phyloP scores from a whole-genome alignment of 2,329 filamentous ascomycete genomes.

The Trichoderma sp. region DNA sequence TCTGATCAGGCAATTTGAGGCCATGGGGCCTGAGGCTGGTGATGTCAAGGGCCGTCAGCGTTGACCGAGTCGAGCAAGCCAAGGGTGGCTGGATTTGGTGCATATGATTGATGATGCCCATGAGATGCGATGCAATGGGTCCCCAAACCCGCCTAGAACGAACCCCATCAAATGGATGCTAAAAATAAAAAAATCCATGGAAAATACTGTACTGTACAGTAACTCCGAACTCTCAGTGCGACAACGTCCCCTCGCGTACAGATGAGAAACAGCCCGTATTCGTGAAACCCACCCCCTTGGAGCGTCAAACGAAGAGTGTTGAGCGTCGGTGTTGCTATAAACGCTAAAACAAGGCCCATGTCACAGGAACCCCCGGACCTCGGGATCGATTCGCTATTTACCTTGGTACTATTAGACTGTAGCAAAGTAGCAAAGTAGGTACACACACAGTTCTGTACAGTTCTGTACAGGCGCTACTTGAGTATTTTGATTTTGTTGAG shows the following conservation, averaged over 20 bases:
- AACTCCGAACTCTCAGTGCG: background rate
- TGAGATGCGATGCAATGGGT: slow-evolving; percentile 1
- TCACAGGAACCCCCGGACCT: background rate
- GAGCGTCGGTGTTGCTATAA: background rate
- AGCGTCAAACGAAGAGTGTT: background rate
- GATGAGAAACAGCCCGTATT: slow-evolving; percentile 11
- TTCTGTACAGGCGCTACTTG: background rate
- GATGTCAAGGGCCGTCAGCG: slow-evolving; percentile 8
- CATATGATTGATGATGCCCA: slow-evolving; percentile 4
- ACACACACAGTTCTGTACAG: background rate
- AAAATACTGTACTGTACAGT: background rate
- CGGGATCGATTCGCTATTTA: background rate
- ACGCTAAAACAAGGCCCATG: background rate
- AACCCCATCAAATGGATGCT: background rate
- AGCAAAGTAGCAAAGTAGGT: too few species aligned
- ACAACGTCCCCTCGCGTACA: slow-evolving; percentile 4
- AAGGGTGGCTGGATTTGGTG: background rate
- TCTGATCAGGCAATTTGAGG: background rate
- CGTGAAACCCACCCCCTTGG: slow-evolving; percentile 7
- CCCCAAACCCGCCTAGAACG: background rate
- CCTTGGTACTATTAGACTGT: background rate
- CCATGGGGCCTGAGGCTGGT: slow-evolving; percentile 2
- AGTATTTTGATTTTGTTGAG: background rate
- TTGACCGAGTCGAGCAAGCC: background rate
- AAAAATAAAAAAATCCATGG: slow-evolving; percentile 9